Percentiles rank a stretch among this genome's conserved stretches.
Evolutionary conservation across 306 rosid genomes (phyloP).

Genomic region (Datisca glomerata): DNA sequence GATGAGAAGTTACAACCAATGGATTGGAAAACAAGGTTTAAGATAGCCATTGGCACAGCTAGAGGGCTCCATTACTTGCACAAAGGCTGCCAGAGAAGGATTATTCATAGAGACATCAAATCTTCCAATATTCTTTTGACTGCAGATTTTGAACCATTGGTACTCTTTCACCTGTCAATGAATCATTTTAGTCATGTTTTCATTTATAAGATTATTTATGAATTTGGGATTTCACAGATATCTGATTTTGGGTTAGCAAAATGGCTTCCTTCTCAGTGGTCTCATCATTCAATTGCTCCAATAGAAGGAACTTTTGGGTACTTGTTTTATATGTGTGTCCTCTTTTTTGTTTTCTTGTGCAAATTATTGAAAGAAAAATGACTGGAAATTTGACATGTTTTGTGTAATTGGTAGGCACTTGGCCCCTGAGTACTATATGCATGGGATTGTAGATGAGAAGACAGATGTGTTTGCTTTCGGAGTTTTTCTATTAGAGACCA

Average conservation of each 20-base stretch:
- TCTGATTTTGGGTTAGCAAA: slow-evolving; percentile 98
- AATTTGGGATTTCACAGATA: slow-evolving; percentile 40
- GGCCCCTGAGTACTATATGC: slow-evolving; percentile 92
- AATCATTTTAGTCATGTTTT: neutral
- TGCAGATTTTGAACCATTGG: slow-evolving; percentile 79
- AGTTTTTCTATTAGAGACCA: slow-evolving; percentile 66
- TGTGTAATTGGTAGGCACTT: slow-evolving; percentile 50
- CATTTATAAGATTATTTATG: no score
- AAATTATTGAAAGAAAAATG: neutral
- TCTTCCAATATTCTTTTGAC: slow-evolving; percentile 65
- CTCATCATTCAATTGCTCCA: slow-evolving; percentile 94
- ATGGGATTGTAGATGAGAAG: slow-evolving; percentile 97
- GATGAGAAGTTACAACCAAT: slow-evolving; percentile 51
- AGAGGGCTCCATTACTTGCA: slow-evolving; percentile 84
- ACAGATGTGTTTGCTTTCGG: slow-evolving; percentile 99
- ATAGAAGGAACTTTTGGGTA: slow-evolving; percentile 98
- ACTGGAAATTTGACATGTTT: neutral
- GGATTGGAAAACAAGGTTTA: slow-evolving; percentile 84
- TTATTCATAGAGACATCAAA: slow-evolving; percentile 81
- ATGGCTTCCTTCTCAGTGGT: slow-evolving; percentile 96
- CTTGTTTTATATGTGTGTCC: neutral
- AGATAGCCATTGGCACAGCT: slow-evolving; percentile 72
- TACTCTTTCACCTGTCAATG: slow-evolving; percentile 12
- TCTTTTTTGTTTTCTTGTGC: neutral
- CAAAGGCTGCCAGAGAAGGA: slow-evolving; percentile 88